Conservation (phyloP, 2,329 filamentous ascomycete species). For the Tolypocladium tropicale region DNA sequence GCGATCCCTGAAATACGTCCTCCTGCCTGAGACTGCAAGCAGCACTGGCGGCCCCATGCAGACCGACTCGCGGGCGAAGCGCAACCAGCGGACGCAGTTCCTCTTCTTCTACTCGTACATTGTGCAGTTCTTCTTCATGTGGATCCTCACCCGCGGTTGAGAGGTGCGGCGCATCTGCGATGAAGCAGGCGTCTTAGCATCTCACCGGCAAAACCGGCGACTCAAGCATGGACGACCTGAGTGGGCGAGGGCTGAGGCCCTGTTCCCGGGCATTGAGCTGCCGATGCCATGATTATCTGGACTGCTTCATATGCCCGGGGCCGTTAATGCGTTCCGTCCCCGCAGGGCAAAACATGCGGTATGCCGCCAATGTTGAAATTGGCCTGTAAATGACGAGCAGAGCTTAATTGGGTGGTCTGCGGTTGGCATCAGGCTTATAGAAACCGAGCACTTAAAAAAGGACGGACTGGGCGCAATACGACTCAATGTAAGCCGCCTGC, state of each 20-base stretch:
- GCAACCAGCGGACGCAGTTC: conserved; percentile 82
- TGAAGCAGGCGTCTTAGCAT: not conserved
- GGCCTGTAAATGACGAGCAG: not conserved
- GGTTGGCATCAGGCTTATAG: not conserved
- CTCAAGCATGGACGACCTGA: not conserved
- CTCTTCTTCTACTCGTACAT: conserved; percentile 91
- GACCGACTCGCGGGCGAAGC: conserved; percentile 71
- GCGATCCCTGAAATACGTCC: conserved; percentile 88
- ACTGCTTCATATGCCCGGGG: not conserved
- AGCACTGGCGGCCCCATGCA: conserved; percentile 55
- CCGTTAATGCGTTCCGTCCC: not conserved
- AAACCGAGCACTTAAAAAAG: not conserved
- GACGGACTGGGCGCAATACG: not conserved
- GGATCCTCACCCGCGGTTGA: conserved; percentile 47
- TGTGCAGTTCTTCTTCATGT: conserved; percentile 93
- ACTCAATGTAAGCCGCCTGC: not conserved
- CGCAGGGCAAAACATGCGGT: not conserved
- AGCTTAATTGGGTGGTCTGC: no score
- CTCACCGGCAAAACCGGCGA: not conserved
- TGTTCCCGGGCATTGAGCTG: not conserved
- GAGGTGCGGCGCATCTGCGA: not conserved
- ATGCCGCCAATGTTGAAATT: not conserved
- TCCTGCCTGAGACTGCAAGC: conserved; percentile 71
- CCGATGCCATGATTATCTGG: not conserved
- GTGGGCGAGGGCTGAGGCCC: not conserved